These are phyloP conservation scores for Neodidymelliopsis sp. DNA, from an alignment of 2,329 filamentous ascomycete species.

Conservation along the genomic window DNA sequence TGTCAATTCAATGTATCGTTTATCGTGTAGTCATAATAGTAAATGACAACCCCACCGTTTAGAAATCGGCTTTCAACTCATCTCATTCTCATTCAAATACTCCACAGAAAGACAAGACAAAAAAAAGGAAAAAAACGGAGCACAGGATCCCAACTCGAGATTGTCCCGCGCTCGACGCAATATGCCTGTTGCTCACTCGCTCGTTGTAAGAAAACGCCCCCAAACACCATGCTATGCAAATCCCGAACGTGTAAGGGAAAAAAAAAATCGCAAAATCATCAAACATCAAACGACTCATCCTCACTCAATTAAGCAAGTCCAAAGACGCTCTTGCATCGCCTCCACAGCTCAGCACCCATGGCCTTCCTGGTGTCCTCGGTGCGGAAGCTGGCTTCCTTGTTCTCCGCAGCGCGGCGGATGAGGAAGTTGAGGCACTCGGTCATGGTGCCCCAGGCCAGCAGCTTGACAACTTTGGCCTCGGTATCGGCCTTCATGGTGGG, in stretches of 20 bases:
- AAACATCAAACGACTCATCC: neutral
- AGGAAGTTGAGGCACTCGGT: slow-evolving; percentile 83
- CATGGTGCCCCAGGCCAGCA: slow-evolving; percentile 64
- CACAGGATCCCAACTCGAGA: slow-evolving; percentile 2
- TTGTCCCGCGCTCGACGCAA: neutral
- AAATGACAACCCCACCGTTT: no score
- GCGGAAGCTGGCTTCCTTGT: slow-evolving; percentile 66
- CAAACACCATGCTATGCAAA: neutral
- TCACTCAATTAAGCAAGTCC: slow-evolving; percentile 27
- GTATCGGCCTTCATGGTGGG: slow-evolving; percentile 47
- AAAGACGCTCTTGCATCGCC: slow-evolving; percentile 42
- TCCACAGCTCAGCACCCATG: slow-evolving; percentile 59
- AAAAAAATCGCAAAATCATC: neutral
- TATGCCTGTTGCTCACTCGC: neutral
- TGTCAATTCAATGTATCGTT: no score
- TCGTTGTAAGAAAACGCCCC: neutral
- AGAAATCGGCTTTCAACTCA: no score
- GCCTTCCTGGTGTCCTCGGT: slow-evolving; percentile 61
- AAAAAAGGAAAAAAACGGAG: no score
- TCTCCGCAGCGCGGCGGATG: slow-evolving; percentile 64
- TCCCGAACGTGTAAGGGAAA: neutral
- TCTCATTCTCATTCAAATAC: no score
- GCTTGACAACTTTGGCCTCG: slow-evolving; percentile 61
- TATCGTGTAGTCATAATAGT: no score
- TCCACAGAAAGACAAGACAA: no score